phyloP scores from a whole-genome alignment of 2,329 filamentous ascomycete genomes.

The Botryotinia convoluta region DNA sequence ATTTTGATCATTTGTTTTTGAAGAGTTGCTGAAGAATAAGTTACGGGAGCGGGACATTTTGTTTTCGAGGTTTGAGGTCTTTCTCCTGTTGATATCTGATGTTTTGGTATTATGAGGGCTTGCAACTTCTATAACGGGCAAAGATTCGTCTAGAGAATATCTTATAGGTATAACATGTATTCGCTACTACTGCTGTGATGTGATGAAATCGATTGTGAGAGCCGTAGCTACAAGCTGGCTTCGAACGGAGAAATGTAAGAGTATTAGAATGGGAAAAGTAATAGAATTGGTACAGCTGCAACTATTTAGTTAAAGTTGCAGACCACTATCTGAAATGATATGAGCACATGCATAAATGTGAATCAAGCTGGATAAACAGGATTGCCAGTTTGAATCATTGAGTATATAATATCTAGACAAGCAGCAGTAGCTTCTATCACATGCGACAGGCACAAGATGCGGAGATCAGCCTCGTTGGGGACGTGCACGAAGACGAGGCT shows the following conservation, averaged over 20 bases:
- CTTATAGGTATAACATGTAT: neutral
- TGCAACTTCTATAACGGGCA: neutral
- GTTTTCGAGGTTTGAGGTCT: neutral
- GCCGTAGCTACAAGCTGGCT: neutral
- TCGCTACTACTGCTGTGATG: neutral
- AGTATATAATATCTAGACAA: neutral
- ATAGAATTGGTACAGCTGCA: neutral
- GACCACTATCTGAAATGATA: neutral
- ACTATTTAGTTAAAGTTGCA: neutral
- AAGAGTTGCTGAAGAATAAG: conserved; percentile 13
- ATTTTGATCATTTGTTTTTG: conserved; percentile 4
- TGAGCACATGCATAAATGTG: neutral
- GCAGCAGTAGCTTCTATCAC: conserved; percentile 10
- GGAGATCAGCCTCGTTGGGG: conserved; percentile 9
- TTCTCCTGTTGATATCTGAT: neutral
- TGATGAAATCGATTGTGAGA: neutral
- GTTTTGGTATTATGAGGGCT: neutral
- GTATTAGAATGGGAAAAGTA: neutral
- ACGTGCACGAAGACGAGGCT: conserved; percentile 15
- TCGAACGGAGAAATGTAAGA: neutral
- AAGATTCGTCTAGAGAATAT: neutral
- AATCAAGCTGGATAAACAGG: neutral
- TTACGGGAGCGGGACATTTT: conserved; percentile 15
- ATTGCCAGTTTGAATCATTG: neutral
- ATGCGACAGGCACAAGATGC: conserved; percentile 13